Evolutionary conservation across 768 basidiomycete species (phyloP).

Genomic region (Kwoniella sp.): DNA sequence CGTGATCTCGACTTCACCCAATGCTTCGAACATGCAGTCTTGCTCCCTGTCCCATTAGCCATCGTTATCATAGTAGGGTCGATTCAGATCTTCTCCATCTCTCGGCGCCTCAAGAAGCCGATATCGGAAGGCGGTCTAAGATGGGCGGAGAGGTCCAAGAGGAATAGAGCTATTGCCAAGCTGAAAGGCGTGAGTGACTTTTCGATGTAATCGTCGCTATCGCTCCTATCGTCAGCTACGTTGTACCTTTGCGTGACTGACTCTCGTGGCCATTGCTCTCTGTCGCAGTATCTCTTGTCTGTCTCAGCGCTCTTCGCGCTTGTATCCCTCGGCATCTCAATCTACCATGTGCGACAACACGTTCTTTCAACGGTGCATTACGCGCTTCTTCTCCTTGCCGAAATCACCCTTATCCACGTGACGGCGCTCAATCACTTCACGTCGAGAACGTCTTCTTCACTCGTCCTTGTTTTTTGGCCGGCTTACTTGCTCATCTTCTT

Average conservation of each 20-base stretch:
- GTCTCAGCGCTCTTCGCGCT: constrained; percentile 58
- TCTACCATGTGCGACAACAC: constrained; percentile 59
- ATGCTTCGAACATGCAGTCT: constrained; percentile 76
- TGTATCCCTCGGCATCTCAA: constrained; percentile 58
- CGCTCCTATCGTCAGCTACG: constrained; percentile 6
- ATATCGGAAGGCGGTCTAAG: constrained; percentile 49
- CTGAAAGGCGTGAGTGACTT: constrained; percentile 68
- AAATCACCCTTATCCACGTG: constrained; percentile 62
- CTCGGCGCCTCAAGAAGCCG: constrained; percentile 50
- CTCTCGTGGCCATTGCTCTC: not conserved
- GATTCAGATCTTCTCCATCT: constrained; percentile 38
- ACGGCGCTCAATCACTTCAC: constrained; percentile 72
- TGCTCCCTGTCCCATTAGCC: constrained; percentile 64
- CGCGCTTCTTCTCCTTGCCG: constrained; percentile 65
- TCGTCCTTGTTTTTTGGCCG: constrained; percentile 82
- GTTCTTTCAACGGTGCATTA: constrained; percentile 61
- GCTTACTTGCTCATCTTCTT: constrained; percentile 62
- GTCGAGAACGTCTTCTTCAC: constrained; percentile 69
- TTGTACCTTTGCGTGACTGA: constrained; percentile 6
- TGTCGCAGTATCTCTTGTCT: constrained; percentile 28
- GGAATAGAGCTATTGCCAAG: constrained; percentile 62
- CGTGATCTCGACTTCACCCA: constrained; percentile 76
- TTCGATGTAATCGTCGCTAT: constrained; percentile 2
- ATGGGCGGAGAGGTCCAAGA: constrained; percentile 58
- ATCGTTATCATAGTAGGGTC: constrained; percentile 59